Evolutionary conservation across 73 alveolate species (phyloP), one percentile per base, ranked within the genome.

Genomic region (Paraurostyla sp.): DNA sequence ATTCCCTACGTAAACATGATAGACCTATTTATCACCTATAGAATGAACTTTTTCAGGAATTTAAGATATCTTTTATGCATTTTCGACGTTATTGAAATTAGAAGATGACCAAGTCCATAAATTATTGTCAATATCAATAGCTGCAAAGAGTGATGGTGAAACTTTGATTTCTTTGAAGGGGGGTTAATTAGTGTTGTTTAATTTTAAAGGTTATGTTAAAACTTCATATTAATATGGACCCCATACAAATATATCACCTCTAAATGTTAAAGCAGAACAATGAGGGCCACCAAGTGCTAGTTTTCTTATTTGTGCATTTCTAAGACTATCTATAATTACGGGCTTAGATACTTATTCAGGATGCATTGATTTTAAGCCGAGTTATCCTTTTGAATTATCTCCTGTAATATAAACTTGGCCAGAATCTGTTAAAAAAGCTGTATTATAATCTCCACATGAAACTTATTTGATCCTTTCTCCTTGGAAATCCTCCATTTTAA

Each of bases 321-420:
- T 36, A 9, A 41, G n/a, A 69, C 7, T 3, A 6, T 69, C 45
- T 4, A 69, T 69, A 4, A n/a, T 11, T 35, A 69, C 22, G 36
- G 84, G 78, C 32, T 23, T 60, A 16, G 45, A 29, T 27, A 7
- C 7, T 29, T 16, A 60, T 6, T 60, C 78, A 2, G 6, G 13
- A 60, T 60, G 6, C 22, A 60, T 18, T 9, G 11, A 20, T 52
- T 20, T 50, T 30, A 13, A 7, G 41, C 76, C 71, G 13, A 75
- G 33, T 49, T 75, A 75, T 9, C 56, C 56, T 15, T 49, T 2
- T 25, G 56, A 25, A 75, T 75, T 75, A 50, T 75, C 73, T 30
- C 87, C 87, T 7, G 87, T 75, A 50, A 43, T 48, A 46, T 75
- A 75, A 25, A 75, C 51, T 33, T 16, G 32, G 22, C 75, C 87